Base-by-base conservation (phyloP, 1,284 basidiomycete genomes). In the Rhodotorula sp. region DNA sequence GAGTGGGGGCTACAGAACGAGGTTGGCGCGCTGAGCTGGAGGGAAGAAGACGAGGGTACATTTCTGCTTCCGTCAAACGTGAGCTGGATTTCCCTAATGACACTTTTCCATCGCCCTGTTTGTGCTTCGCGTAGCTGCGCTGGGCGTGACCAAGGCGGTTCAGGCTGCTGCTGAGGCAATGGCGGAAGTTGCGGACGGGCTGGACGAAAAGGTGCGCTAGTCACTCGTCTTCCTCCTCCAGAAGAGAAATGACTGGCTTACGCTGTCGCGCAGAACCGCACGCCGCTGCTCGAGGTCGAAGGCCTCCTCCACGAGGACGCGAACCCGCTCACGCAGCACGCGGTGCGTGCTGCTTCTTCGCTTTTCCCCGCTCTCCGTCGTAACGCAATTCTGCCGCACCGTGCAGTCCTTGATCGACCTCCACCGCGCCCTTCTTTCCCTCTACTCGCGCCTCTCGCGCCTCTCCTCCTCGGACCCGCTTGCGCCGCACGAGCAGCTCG, bases 21-120 rank as follows among this genome's bases (percentile, higher is more conserved):
- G 22, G 86, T 90, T 32, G 88, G 90, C 1, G 91, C 90, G 3
- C 91, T 92, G 90, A 92, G 91, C 80, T 94, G 91, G 91, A 84
- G 88, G 32, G 90, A 92, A 69, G 85, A 92, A 89, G 68, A 69
- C 80, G 81, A 85, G 80, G 87, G 90, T 90, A 74, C 29, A 8
- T 34, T 66, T 41, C 67, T 32, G 39, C 36, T 55, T 56, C 61
- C 48, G 59, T 32, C 36, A 0, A 12, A 34, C 21, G n/a, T n/a
- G n/a, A n/a, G n/a, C n/a, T n/a, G n/a, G n/a, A n/a, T n/a, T n/a
- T n/a, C 61, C 63, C 51, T 63, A n/a, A 41, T 54, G 61, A 27
- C 57, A 21, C 27, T n/a, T 7, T 29, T 17, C 29, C 63, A 48
- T 50, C 29, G 12, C 22, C 58, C 3, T 8, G 32, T 1, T 2